Evolutionary conservation across 1,284 basidiomycete species (phyloP).

Genomic region (Leccinum subfulvum): DNA sequence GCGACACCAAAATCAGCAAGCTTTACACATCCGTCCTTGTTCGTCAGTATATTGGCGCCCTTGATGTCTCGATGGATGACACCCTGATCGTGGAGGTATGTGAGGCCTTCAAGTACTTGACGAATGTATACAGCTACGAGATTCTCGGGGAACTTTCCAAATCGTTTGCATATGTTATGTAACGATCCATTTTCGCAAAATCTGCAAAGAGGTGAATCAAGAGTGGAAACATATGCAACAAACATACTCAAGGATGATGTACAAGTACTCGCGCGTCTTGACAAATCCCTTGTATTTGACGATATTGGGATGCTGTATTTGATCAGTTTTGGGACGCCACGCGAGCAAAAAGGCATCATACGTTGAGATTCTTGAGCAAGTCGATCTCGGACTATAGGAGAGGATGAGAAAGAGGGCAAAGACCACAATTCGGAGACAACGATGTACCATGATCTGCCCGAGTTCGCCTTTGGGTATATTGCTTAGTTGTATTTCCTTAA

Average conservation of each 20-base stretch:
- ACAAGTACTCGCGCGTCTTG: conserved; percentile 90
- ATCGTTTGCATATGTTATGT: conserved; percentile 92
- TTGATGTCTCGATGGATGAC: conserved; percentile 99
- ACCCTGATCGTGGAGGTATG: conserved; percentile 96
- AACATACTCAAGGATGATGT: conserved; percentile 89
- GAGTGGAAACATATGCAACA: conserved; percentile 4
- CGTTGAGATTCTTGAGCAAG: conserved; percentile 93
- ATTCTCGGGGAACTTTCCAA: conserved; percentile 97
- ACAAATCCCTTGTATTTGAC: conserved; percentile 99
- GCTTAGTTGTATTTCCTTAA: conserved; percentile 91
- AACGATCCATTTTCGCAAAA: conserved; percentile 98
- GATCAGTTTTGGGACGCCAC: conserved; percentile 6
- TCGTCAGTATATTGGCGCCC: conserved; percentile 96
- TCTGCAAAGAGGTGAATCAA: conserved; percentile 38
- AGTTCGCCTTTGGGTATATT: conserved; percentile 92
- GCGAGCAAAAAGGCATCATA: conserved; percentile 35
- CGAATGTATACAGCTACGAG: conserved; percentile 96
- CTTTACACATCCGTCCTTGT: conserved; percentile 96
- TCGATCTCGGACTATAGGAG: conserved; percentile 86
- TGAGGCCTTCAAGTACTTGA: conserved; percentile 88
- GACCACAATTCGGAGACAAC: conserved; percentile 2
- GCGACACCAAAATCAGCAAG: conserved; percentile 94
- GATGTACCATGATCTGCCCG: conserved; percentile 91
- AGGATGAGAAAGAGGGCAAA: conserved; percentile 12
- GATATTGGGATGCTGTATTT: conserved; percentile 80